These are phyloP conservation scores for Stachybotrys echinatus DNA, from an alignment of 2,329 filamentous ascomycete species.

Conservation along the genomic window DNA sequence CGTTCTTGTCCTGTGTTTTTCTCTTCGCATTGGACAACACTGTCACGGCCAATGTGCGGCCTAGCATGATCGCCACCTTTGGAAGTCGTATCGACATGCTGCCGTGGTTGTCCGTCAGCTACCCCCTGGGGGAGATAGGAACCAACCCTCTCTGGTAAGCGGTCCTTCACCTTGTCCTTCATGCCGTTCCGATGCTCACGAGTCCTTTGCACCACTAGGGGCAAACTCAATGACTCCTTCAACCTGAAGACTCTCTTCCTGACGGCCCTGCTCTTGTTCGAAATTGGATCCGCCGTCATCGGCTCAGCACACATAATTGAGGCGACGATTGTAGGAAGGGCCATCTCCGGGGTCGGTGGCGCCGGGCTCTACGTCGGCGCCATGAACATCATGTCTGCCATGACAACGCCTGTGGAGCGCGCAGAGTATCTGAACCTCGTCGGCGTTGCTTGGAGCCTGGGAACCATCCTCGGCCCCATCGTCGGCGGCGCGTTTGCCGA, in stretches of 20 bases:
- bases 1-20: no score
- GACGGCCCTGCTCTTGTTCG: not conserved
- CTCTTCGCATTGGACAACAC: no score
- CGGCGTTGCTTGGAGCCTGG: constrained; percentile 34
- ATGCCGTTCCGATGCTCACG: not conserved
- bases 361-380: not conserved
- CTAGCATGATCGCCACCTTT: no score
- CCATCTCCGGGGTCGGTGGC: not conserved
- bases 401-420: not conserved
- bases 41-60: no score
- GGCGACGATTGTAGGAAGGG: constrained; percentile 30
- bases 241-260: not conserved
- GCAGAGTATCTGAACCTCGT: constrained; percentile 3
- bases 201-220: no score
- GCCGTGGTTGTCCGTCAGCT: no score
- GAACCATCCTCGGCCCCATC: constrained; percentile 40
- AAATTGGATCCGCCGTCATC: constrained; percentile 26
- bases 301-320: constrained; percentile 37
- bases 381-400: not conserved
- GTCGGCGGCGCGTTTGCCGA: constrained; percentile 36
- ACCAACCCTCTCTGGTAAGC: not conserved
- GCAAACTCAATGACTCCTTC: not conserved
- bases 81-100: no score
- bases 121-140: no score
- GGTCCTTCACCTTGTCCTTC: not conserved